Evolutionary conservation across 139 green algal species (phyloP), one percentile per base, ranked within the genome.

Genomic region (Ulvella scutata): DNA sequence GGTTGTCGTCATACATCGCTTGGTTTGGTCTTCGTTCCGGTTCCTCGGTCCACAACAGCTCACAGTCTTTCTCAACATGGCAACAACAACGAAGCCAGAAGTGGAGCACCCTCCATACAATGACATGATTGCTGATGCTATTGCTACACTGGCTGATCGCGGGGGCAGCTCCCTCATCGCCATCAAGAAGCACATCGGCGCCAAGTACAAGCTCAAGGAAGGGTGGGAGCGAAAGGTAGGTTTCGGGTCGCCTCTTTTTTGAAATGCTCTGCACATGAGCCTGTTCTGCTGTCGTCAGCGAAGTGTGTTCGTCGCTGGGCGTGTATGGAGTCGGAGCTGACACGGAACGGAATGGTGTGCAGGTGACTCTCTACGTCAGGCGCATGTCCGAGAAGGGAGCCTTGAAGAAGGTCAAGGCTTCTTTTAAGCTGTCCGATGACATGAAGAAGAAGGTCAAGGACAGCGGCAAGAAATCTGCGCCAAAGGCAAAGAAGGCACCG

Each of bases 91-190:
- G 61, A 84, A 83, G 74, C 40, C 43, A 34, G 75, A 75, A 21
- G 39, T 62, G 28, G 37, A 34, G 3, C 79, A 84, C 79, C 74
- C 83, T 37, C 59, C 78, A 4, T 89, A 86, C 38, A 72, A n/a
- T 1, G 76, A 76, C 31, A 83, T 89, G 77, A 82, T 89, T 51
- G 77, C 77, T 6, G 80, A 85, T 28, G 84, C 84, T 21, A 85
- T 89, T 72, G 73, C 75, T 28, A 72, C 79, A 10, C 77, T 88
- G 26, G 85, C 86, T 75, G 84, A 89, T 62, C 80, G 84, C 36
- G 77, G 35, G 9, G 84, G 84, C 39, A 79, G 43, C 67, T 79
- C 38, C 29, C 28, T 75, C 36, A 59, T 36, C 20, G 83, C 80
- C 34, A 86, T 85, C 61, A 78, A 61, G 36, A 89, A 86, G 81